A percentile compares a stretch with the other conserved stretches of the same genome.
Conservation (phyloP, 2,329 filamentous ascomycete species). For the Colletotrichum musicola region DNA sequence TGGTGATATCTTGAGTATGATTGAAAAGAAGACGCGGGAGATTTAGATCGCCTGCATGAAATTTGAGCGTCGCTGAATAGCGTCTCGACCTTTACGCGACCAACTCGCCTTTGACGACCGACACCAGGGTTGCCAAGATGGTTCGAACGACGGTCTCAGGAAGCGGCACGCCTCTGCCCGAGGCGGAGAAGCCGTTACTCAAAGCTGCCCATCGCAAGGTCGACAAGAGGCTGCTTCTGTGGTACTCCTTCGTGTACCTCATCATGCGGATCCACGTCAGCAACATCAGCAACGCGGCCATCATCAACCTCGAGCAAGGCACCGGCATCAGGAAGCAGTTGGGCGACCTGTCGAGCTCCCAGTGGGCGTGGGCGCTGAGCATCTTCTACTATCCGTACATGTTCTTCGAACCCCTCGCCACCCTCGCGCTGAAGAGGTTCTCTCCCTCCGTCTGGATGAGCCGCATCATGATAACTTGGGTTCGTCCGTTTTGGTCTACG, state of each 20-base stretch:
- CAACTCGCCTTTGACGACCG: background rate
- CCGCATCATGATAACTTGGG: slow-evolving; percentile 45
- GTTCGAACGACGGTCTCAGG: background rate
- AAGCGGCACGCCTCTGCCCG: background rate
- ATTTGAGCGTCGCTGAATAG: background rate
- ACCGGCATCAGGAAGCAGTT: slow-evolving; percentile 44
- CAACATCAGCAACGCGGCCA: slow-evolving; percentile 46
- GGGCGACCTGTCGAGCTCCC: slow-evolving; percentile 40
- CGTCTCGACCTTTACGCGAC: too few relatives aligned
- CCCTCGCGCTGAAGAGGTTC: slow-evolving; percentile 43
- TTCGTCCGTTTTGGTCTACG: background rate
- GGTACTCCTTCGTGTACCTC: slow-evolving; percentile 43
- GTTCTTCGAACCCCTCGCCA: slow-evolving; percentile 44
- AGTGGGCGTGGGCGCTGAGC: slow-evolving; percentile 44
- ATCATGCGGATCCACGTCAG: slow-evolving; percentile 44
- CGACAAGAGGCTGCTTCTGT: slow-evolving; percentile 43
- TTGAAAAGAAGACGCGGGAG: background rate
- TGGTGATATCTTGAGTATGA: background rate
- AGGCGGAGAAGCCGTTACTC: slow-evolving; percentile 22
- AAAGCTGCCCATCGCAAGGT: slow-evolving; percentile 42
- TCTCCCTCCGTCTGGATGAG: slow-evolving; percentile 44
- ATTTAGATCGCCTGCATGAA: background rate
- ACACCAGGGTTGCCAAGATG: background rate
- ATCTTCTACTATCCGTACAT: slow-evolving; percentile 46
- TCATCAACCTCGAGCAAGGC: slow-evolving; percentile 46